Conservation (phyloP, 192 early-diverging fungal genomes). For the Coemansia sp. region DNA sequence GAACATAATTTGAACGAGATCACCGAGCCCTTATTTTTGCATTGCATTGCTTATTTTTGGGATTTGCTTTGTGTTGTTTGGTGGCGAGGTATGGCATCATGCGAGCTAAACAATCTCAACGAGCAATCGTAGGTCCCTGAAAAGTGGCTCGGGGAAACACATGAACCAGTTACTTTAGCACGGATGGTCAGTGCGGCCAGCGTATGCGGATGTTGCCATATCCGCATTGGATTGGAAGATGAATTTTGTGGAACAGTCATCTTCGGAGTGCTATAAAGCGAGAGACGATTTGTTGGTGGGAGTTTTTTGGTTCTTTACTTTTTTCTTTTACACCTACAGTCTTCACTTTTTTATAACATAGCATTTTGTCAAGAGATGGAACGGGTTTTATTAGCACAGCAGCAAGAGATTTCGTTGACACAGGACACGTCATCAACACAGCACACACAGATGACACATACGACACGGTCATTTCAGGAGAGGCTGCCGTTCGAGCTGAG, state of each 20-base stretch:
- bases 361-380: neutral
- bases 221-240: neutral
- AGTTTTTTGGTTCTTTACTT: neutral
- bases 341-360: neutral
- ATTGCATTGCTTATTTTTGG: neutral
- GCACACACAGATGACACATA: neutral
- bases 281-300: neutral
- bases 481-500: slow-evolving; percentile 39
- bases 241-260: neutral
- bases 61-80: neutral
- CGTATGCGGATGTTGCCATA: neutral
- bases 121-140: no score
- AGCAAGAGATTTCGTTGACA: no score
- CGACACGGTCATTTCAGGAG: neutral
- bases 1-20: no score
- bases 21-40: no score
- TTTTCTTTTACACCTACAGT: neutral
- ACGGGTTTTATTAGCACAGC: no score
- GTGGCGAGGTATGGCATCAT: no score
- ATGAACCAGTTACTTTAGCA: neutral
- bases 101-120: no score
- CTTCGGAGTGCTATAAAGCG: neutral
- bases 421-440: slow-evolving; percentile 1
- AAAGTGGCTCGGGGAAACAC: neutral
- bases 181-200: neutral